Evolutionary conservation across 2,329 filamentous ascomycete species (phyloP), one percentile per base, ranked within the genome.

Genomic region (Exophiala mesophila): DNA sequence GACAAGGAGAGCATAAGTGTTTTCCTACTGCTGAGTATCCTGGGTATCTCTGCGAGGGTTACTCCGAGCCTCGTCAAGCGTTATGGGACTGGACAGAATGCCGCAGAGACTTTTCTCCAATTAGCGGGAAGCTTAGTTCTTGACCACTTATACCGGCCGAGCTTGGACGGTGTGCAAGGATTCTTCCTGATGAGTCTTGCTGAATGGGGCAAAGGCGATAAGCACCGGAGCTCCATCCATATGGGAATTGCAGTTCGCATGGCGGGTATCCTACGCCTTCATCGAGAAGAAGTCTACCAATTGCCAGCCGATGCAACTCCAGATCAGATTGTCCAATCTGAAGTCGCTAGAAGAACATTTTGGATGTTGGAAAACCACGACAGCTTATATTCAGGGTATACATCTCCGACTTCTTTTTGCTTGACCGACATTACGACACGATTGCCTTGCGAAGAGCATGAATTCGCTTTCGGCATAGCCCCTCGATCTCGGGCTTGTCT

Each of bases 231-330:
- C 13, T 35, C 32, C 17, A 63, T 64, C 24, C 55, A 65, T 33
- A 66, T 67, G 63, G 64, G 63, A 10, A 56, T 66, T 24, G 63
- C 64, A 5, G 57, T 66, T 3, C 45, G 60, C 5, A 60, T 67
- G 59, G 62, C 64, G 3, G 59, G 54, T 0, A 52, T 65, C 12
- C 53, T 66, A 3, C 57, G 56, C 34, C 50, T 67, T 2, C 63
- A 66, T 41, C 56, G 61, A 24, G 64, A 67, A 45, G 63, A 66
- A 28, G 59, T 61, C 1, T 67, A 66, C 39, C 31, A 40, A 1
- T 46, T 66, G 0, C 49, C 55, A 1, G 33, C 41, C 0, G 45
- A 47, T 18, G 57, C 57, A 3, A 45, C 56, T 1, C 45, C 55
- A 5, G 58, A 64, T 5, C 50, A 59, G n/a, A 44, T 63, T 12